Evolutionary conservation across 2,329 filamentous ascomycete genomes (phyloP).

Genomic region (Arthrinium puccinioides): DNA sequence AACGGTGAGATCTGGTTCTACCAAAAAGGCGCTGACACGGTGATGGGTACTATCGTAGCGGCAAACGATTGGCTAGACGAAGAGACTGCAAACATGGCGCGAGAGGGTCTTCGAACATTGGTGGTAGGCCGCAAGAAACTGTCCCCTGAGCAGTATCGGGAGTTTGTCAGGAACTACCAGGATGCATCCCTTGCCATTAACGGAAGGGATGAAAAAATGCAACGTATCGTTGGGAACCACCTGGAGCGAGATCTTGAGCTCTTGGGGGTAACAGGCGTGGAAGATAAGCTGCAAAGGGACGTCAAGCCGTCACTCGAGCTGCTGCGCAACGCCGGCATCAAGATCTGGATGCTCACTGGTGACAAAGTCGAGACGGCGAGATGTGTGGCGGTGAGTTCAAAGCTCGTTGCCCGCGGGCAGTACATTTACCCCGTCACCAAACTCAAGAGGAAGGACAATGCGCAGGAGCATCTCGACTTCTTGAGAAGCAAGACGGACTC

Average conservation of each 20-base stretch:
- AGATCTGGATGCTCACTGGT: conserved; percentile 99
- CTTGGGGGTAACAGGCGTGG: conserved; percentile 93
- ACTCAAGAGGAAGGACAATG: conserved; percentile 74
- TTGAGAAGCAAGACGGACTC: conserved; percentile 79
- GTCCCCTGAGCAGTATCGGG: conserved; percentile 68
- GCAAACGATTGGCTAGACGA: conserved; percentile 98
- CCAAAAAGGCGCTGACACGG: conserved; percentile 95
- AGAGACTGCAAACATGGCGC: conserved; percentile 98
- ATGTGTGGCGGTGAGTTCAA: conserved; percentile 91
- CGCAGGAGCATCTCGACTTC: conserved; percentile 83
- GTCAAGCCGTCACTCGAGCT: conserved; percentile 94
- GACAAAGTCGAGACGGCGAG: conserved; percentile 98
- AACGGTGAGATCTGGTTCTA: conserved; percentile 93
- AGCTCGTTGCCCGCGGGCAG: conserved; percentile 87
- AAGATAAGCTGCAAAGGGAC: conserved; percentile 91
- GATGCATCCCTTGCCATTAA: conserved; percentile 75
- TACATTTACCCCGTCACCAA: conserved; percentile 92
- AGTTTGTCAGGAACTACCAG: conserved; percentile 69
- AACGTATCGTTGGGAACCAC: conserved; percentile 68
- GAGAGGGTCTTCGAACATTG: conserved; percentile 87
- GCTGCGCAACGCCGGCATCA: conserved; percentile 92
- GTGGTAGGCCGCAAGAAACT: conserved; percentile 91
- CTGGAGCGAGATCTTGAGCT: conserved; percentile 87
- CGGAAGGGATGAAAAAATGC: conserved; percentile 75
- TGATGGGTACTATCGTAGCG: conserved; percentile 93